Conservation (phyloP, 257 asterid genomes). For the Nicotiana noctiflora region DNA sequence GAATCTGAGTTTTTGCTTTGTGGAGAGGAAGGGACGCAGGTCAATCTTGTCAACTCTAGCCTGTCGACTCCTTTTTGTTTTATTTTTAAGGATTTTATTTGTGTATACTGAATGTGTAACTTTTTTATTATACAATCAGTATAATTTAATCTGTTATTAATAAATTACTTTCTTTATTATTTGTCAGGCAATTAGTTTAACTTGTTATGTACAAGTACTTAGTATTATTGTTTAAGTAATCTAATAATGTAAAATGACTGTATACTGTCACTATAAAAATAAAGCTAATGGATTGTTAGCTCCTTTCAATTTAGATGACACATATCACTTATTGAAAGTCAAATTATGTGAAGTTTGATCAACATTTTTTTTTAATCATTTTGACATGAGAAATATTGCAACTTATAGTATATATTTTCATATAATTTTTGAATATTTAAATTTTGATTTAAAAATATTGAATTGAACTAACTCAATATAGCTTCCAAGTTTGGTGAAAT, state of each 20-base stretch:
- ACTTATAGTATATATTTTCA: no score
- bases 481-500: no score
- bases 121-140: not conserved
- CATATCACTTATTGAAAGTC: no score
- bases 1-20: conserved; percentile 31
- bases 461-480: no score
- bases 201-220: not conserved
- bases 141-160: not conserved
- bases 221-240: not conserved
- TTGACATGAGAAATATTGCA: no score
- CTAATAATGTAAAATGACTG: not conserved
- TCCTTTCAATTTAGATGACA: no score
- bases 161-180: not conserved
- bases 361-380: no score
- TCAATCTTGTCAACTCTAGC: conserved; percentile 60
- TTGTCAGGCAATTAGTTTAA: not conserved
- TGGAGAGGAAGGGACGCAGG: conserved; percentile 36
- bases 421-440: no score
- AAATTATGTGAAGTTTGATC: no score
- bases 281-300: not conserved
- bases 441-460: no score
- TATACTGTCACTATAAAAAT: no score
- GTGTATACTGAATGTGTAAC: not conserved
- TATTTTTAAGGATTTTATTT: not conserved
- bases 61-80: conserved; percentile 48